Evolutionary conservation across 1,139 yeast genomes (phyloP), one percentile per base, ranked within the genome.

Genomic region (Candida pseudoviswanathii): DNA sequence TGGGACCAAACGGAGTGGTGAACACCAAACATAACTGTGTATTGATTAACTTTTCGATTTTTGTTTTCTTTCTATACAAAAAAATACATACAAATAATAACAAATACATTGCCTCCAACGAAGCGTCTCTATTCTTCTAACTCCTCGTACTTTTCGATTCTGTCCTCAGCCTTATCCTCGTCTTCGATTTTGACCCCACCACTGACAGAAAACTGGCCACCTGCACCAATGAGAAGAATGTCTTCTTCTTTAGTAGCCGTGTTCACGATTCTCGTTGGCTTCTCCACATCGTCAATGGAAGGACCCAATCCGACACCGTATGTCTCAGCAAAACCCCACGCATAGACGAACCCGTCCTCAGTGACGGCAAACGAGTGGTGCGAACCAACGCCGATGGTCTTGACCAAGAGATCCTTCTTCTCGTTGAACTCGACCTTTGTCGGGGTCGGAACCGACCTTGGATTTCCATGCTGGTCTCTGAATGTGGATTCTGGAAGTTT

Each of bases 301-400:
- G 92, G 94, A 7, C 99, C 99, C 52, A 91, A 84, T 3, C 99
- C 99, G 32, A 94, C 85, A 24, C 96, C 99, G 65, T 89, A 94
- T 0, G 97, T 91, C 57, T 92, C 98, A 44, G 95, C 97, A 65
- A 92, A 94, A 1, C 99, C 99, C 99, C 99, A 94, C 1, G 97
- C 82, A 72, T 85, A 94, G 0, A 85, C 89, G 51, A 88, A 73
- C 4, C 99, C 99, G 58, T 89, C 92, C 33, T 77, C 81, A 6
- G 95, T 84, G 4, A 92, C 79, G 1, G 97, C 97, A 53, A 94
- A 71, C 0, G 96, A 87, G 65, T 94, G 99, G 61, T 94, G 98
- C 0, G 96, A 86, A 0, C 99, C 99, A 44, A 86, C 82, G 4
- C 95, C 87, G 42, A 92, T 75, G 5, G 77, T 66, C 61, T 82